phyloP scores from a whole-genome alignment of 371 early-diverging fungal genomes.

The Smittium mucronatum region DNA sequence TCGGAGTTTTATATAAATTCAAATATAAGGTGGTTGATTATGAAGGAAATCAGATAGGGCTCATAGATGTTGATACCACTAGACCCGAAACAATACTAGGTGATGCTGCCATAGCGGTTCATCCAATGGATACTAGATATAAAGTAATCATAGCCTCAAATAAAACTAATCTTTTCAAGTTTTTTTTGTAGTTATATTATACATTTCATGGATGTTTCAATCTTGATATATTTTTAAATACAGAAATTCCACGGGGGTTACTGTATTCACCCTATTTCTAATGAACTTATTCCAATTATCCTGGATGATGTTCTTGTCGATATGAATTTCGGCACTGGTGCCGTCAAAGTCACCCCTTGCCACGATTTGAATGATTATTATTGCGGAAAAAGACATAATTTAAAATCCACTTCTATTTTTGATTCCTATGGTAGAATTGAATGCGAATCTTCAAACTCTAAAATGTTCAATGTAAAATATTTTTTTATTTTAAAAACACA shows the following conservation, averaged over 20 bases:
- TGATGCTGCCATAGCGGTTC: conserved; percentile 93
- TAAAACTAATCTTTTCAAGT: neutral
- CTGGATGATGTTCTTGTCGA: conserved; percentile 81
- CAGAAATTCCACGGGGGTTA: conserved; percentile 61
- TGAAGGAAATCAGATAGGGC: conserved; percentile 35
- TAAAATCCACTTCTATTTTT: conserved; percentile 70
- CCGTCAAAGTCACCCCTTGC: conserved; percentile 97
- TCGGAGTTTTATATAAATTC: conserved; percentile 59
- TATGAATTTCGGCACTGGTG: conserved; percentile 92
- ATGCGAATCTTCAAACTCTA: conserved; percentile 38
- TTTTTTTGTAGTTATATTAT: neutral
- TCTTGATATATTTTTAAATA: conserved; percentile 6
- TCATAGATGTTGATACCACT: conserved; percentile 89
- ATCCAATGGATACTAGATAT: conserved; percentile 83
- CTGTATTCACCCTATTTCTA: conserved; percentile 80
- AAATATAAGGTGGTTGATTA: conserved; percentile 48
- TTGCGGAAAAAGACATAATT: conserved; percentile 72
- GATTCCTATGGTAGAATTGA: conserved; percentile 71
- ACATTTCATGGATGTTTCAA: neutral
- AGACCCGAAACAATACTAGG: conserved; percentile 99
- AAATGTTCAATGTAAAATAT: conserved; percentile 44
- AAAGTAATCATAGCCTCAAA: conserved; percentile 37
- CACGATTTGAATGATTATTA: conserved; percentile 95
- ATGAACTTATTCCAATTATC: conserved; percentile 74
- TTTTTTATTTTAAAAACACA: conserved; percentile 47